Evolutionary conservation across 2,329 filamentous ascomycete species (phyloP).

Genomic region (Ophiocordyceps robertsii): DNA sequence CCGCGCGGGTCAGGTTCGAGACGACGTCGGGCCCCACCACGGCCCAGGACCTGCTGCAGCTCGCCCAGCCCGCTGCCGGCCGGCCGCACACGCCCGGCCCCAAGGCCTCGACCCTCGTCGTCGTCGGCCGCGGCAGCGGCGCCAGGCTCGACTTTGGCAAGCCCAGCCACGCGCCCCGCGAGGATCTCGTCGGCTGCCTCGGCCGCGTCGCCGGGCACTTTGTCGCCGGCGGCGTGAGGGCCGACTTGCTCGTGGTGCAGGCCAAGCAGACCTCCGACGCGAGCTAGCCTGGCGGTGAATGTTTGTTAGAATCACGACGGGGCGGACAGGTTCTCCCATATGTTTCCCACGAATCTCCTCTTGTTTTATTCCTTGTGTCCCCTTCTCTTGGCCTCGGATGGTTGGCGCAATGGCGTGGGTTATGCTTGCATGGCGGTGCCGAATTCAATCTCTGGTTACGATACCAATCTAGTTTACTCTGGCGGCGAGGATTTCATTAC

Average conservation of each 20-base stretch:
- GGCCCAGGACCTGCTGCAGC: constrained; percentile 10
- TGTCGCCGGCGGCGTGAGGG: constrained; percentile 8
- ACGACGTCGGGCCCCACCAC: constrained; percentile 5
- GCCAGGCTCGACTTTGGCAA: constrained; percentile 10
- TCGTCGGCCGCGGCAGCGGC: constrained; percentile 9
- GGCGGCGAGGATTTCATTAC: too few species aligned
- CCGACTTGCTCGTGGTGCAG: constrained; percentile 14
- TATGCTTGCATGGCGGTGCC: too few species aligned
- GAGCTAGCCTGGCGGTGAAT: not conserved
- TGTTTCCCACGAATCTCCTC: too few species aligned
- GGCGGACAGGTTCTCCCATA: too few species aligned
- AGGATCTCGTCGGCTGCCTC: constrained; percentile 10
- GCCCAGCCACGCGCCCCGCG: constrained; percentile 3
- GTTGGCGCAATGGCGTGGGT: too few species aligned
- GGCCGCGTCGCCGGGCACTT: constrained; percentile 10
- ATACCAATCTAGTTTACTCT: too few species aligned
- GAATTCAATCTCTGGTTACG: too few species aligned
- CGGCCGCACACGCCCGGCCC: not conserved
- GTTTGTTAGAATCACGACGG: not conserved
- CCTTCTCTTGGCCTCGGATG: too few species aligned
- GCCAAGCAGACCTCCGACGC: constrained; percentile 11
- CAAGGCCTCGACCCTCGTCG: constrained; percentile 8
- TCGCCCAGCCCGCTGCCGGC: constrained; percentile 5
- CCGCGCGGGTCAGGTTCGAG: constrained; percentile 9
- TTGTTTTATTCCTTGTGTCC: too few species aligned